Percentiles rank a stretch among this genome's conserved stretches.
Conservation (phyloP, 2,329 filamentous ascomycete genomes). For the Capronia epimyces region DNA sequence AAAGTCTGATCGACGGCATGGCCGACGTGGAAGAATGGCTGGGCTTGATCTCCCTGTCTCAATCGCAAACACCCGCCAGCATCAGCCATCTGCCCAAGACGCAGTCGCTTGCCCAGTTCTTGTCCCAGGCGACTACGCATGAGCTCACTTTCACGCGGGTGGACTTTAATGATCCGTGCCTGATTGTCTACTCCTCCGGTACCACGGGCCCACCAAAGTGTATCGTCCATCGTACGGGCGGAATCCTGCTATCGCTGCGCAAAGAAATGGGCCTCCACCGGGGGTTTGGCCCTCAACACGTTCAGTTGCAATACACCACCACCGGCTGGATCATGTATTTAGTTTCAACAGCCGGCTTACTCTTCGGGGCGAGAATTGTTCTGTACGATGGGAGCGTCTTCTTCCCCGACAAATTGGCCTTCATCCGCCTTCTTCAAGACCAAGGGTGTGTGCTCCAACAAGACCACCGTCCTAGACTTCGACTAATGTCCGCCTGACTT, state of each 20-base stretch:
- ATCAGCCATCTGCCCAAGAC: too few species aligned
- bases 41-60: too few species aligned
- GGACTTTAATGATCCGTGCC: conserved; percentile 65
- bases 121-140: neutral
- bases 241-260: conserved; percentile 35
- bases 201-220: conserved; percentile 59
- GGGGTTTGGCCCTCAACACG: conserved; percentile 38
- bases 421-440: too few species aligned
- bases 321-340: conserved; percentile 46
- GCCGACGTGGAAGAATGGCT: conserved; percentile 44
- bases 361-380: conserved; percentile 56
- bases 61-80: too few species aligned
- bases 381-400: conserved; percentile 81
- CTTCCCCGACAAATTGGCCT: conserved; percentile 57
- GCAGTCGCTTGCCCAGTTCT: conserved; percentile 38
- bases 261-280: conserved; percentile 58
- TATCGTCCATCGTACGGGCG: conserved; percentile 65
- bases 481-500: too few species aligned
- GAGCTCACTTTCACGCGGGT: conserved; percentile 52
- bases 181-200: conserved; percentile 45
- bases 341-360: conserved; percentile 50
- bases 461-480: too few species aligned
- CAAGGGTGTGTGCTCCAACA: too few species aligned
- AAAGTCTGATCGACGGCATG: conserved; percentile 26
- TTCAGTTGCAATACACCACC: conserved; percentile 43